Evolutionary conservation across 2,329 filamentous ascomycete genomes (phyloP), one percentile per base, ranked within the genome.

Genomic region (Fusarium brachygibbosum): DNA sequence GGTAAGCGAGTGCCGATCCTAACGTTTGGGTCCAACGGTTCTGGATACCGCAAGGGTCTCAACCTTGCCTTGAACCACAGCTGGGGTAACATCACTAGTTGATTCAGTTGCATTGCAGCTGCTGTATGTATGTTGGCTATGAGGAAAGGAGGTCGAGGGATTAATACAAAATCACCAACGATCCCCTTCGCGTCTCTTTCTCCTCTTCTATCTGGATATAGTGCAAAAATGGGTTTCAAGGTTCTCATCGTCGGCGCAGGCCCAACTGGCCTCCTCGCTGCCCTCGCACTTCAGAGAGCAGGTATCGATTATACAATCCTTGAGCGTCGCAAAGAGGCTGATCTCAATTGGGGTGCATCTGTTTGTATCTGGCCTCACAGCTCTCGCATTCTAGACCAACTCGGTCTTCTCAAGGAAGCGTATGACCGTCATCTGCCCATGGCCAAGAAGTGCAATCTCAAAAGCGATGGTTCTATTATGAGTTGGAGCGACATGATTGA

Each of bases 281-380:
- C 45, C 3, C 64, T 68, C 8, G 44, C 52, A 4, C 34, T 68
- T 3, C 63, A 68, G 1, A 3, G 41, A 29, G 58, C 63, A 3
- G 63, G 63, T 1, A 35, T 68, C 2, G 64, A 68, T 1, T 68
- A 68, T 9, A 42, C 51, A 2, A 68, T 68, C 2, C 25, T 68
- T 0, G 64, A 68, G 12, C 44, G 53, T 6, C 34, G 64, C 11
- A 63, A 58, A 1, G 63, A 53, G 6, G 52, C 63, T 3, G 64
- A 68, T 16, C 1, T 68, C 2, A 63, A 68, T 1, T 68, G 64
- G 64, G 64, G 64, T 1, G 44, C 64, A 2, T 68, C 64, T 0
- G 63, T 68, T 0, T 68, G 64, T 19, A 25, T 69, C 16, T 65
- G 66, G 65, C 66, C 66, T 31, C 66, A 69, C 4, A 69, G 66